A percentile compares a stretch with the other conserved stretches of the same genome.
Evolutionary conservation across 495 filamentous ascomycete species (phyloP).

Genomic region (Penicillium pulvis): DNA sequence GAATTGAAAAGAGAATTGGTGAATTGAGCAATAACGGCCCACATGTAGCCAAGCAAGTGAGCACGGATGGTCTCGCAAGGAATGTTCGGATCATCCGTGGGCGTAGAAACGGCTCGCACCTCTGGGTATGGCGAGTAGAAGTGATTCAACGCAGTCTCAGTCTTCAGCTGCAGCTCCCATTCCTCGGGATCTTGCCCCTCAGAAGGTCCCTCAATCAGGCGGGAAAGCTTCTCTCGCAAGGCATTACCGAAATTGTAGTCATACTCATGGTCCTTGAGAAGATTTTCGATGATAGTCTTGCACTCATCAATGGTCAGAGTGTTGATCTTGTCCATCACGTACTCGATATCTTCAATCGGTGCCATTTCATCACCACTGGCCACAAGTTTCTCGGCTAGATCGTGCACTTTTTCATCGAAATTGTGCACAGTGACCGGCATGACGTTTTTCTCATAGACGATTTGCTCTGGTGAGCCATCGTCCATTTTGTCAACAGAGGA

Average conservation of each 20-base stretch:
- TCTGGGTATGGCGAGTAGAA: constrained; percentile 4
- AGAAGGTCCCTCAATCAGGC: constrained; percentile 2
- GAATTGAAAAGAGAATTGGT: constrained; percentile 1
- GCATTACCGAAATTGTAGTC: background rate
- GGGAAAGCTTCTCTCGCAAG: background rate
- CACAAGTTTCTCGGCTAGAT: background rate
- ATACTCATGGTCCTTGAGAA: constrained; percentile 1
- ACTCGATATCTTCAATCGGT: constrained; percentile 3
- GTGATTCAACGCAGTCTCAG: constrained; percentile 2
- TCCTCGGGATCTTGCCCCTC: background rate
- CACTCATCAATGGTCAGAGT: background rate
- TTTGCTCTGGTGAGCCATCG: background rate
- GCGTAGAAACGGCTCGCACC: background rate
- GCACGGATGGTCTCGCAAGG: constrained; percentile 1
- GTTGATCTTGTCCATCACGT: constrained; percentile 4
- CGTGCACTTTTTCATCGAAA: constrained; percentile 3
- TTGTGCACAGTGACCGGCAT: background rate
- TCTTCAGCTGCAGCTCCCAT: constrained; percentile 5
- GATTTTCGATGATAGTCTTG: background rate
- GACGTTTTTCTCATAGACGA: background rate
- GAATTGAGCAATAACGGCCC: constrained; percentile 1
- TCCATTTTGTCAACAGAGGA: background rate
- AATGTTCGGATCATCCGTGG: constrained; percentile 1
- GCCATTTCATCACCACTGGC: background rate
- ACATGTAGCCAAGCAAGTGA: constrained; percentile 2